Conservation (phyloP, 2,329 filamentous ascomycete species). For the Trichoderma sp. region DNA sequence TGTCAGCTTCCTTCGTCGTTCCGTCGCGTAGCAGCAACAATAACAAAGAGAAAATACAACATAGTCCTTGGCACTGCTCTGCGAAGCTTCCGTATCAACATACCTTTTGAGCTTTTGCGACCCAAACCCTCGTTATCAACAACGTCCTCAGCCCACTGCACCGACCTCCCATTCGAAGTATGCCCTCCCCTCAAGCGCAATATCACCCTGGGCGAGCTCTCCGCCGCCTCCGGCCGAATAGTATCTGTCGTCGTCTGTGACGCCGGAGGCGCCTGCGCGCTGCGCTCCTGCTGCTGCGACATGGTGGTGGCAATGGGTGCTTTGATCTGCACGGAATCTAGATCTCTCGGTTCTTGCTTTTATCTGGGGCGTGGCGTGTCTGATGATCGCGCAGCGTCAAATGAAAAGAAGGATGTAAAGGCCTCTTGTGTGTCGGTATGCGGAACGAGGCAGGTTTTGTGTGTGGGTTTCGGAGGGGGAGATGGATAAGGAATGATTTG, state of each 20-base stretch:
- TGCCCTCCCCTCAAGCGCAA: slow-evolving; percentile 54
- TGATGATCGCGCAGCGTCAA: neutral
- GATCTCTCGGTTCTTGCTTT: neutral
- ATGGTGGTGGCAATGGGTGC: slow-evolving; percentile 23
- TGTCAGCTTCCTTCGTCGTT: neutral
- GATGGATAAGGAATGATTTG: neutral
- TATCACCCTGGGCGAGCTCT: slow-evolving; percentile 38
- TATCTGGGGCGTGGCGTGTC: neutral
- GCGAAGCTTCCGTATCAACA: slow-evolving; percentile 20
- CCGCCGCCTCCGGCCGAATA: slow-evolving; percentile 29
- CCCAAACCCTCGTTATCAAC: slow-evolving; percentile 94
- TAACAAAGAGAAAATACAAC: neutral
- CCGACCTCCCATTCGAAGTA: slow-evolving; percentile 54
- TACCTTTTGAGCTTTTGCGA: slow-evolving; percentile 92
- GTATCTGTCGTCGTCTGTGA: slow-evolving; percentile 36
- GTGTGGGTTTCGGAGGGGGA: neutral
- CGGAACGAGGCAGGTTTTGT: neutral
- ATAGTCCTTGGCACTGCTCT: neutral
- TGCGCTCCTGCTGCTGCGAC: slow-evolving; percentile 33
- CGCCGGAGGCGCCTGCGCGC: slow-evolving; percentile 30
- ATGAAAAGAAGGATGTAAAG: neutral
- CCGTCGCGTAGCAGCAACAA: neutral
- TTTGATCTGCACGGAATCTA: neutral
- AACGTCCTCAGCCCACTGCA: slow-evolving; percentile 91
- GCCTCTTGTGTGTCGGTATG: neutral